A percentile compares a stretch with the other conserved stretches of the same genome.
These are phyloP conservation scores for Solanum sparsipilum DNA, from an alignment of 257 asterid genomes.

Conservation along the genomic window DNA sequence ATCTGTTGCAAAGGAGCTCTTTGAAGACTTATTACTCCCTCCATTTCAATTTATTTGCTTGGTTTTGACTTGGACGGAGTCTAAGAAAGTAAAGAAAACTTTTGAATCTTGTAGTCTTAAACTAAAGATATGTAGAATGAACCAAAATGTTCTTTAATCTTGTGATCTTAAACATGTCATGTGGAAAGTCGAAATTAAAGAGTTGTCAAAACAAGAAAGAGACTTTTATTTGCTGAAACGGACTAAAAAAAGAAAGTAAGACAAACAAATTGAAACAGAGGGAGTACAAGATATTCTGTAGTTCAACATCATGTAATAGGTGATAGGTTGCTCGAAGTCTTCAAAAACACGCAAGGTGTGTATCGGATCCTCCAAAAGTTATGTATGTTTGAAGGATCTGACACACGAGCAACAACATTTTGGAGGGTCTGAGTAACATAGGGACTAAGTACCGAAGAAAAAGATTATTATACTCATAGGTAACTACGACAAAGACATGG, in stretches of 20 bases:
- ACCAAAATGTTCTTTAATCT: not conserved
- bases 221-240: not conserved
- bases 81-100: not conserved
- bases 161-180: not conserved
- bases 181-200: not conserved
- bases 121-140: not conserved
- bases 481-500: not conserved
- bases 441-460: not conserved
- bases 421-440: not conserved
- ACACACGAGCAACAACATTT: not conserved
- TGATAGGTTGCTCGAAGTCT: no score
- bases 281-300: not conserved
- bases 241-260: not conserved
- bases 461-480: not conserved
- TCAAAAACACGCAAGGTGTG: not conserved
- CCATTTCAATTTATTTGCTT: not conserved
- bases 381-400: not conserved
- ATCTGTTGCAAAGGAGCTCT: not conserved
- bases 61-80: not conserved
- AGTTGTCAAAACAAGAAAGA: not conserved
- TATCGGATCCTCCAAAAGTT: not conserved
- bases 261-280: not conserved
- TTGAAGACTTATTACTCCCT: not conserved
- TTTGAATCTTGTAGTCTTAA: not conserved
- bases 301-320: not conserved